A percentile compares a stretch with the other conserved stretches of the same genome.
phyloP scores from a whole-genome alignment of 495 filamentous ascomycete genomes.

The Daldinia decipiens region DNA sequence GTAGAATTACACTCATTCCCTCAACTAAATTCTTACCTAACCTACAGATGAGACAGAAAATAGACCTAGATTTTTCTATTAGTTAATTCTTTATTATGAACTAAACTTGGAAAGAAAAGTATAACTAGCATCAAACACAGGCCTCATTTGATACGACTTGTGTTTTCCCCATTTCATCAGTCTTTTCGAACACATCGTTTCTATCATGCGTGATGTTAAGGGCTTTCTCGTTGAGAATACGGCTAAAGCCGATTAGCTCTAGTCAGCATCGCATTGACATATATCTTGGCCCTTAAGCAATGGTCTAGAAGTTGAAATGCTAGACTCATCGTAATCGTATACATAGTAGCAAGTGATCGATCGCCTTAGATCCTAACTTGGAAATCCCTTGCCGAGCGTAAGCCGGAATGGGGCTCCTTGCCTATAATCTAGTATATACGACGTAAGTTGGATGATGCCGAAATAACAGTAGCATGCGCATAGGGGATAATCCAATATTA shows the following conservation, averaged over 20 bases:
- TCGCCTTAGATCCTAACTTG: conserved; percentile 11
- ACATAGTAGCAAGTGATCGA: not conserved
- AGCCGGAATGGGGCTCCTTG: not conserved
- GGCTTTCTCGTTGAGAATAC: not conserved
- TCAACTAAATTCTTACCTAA: not conserved
- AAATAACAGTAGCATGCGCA: conserved; percentile 2
- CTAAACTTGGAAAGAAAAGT: not conserved
- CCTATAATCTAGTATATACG: not conserved
- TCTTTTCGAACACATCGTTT: not conserved
- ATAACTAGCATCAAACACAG: not conserved
- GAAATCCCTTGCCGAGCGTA: not conserved
- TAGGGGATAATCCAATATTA: conserved; percentile 3
- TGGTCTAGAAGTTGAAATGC: not conserved
- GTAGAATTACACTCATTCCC: not conserved
- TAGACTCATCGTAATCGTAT: not conserved
- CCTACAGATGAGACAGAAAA: not conserved
- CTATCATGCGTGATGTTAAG: not conserved
- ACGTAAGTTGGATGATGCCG: not conserved
- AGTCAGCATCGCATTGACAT: conserved; percentile 22
- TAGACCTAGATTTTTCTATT: not conserved
- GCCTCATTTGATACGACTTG: not conserved
- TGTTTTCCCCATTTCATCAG: conserved; percentile 2
- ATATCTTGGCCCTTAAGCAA: conserved; percentile 16
- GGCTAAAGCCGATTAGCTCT: conserved; percentile 15
- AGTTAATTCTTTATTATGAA: not conserved